A percentile compares a stretch with the other conserved stretches of the same genome.
These are phyloP conservation scores for Murraya paniculata DNA, from an alignment of 345 rosid species.

Conservation along the genomic window DNA sequence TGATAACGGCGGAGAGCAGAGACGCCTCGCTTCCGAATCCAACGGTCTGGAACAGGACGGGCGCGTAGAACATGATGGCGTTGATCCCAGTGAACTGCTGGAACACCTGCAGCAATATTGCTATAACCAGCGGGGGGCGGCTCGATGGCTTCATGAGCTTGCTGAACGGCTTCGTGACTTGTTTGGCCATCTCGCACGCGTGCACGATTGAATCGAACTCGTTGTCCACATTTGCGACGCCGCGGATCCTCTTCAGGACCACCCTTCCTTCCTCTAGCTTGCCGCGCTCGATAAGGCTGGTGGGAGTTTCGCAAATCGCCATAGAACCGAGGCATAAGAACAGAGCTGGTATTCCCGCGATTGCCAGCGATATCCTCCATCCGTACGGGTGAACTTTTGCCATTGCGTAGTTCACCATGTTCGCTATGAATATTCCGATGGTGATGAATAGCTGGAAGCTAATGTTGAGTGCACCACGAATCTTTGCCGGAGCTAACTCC, in stretches of 20 bases:
- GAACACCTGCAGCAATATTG: conserved; percentile 34
- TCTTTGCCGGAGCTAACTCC: conserved; percentile 44
- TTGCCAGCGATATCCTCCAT: conserved; percentile 40
- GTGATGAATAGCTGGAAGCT: conserved; percentile 69
- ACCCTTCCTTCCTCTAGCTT: conserved; percentile 42
- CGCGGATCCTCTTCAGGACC: conserved; percentile 43
- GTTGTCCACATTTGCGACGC: conserved; percentile 26
- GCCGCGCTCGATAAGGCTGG: conserved; percentile 56
- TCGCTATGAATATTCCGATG: conserved; percentile 63
- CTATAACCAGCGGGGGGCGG: conserved; percentile 39
- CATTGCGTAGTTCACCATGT: conserved; percentile 40
- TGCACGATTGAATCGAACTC: conserved; percentile 32
- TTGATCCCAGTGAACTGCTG: conserved; percentile 50
- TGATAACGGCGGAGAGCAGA: conserved; percentile 57
- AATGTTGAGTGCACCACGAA: conserved; percentile 49
- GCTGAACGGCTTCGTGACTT: conserved; percentile 43
- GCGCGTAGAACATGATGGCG: conserved; percentile 57
- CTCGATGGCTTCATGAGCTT: conserved; percentile 37
- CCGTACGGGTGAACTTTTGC: conserved; percentile 37
- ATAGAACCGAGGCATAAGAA: conserved; percentile 47
- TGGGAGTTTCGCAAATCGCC: conserved; percentile 54
- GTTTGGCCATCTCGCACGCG: conserved; percentile 36
- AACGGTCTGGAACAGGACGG: conserved; percentile 63
- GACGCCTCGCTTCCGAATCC: conserved; percentile 61
- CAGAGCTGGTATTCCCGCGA: conserved; percentile 43